Base-by-base conservation (phyloP, 2,329 filamentous ascomycete species). In the Trichoderma simmonsii region DNA sequence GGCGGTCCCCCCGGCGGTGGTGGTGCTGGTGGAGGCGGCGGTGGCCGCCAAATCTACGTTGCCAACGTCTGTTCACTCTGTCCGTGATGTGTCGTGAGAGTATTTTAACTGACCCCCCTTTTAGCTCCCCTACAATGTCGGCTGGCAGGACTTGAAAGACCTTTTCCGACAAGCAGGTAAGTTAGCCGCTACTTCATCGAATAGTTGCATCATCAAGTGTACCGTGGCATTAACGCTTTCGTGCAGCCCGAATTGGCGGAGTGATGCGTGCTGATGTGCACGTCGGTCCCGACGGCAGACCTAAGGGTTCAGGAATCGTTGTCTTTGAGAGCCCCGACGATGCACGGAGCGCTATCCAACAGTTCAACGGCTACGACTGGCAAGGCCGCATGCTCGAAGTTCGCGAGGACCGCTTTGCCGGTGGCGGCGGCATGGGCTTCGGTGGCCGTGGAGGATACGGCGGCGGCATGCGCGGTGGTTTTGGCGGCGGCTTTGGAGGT, bases 331-430 rank as follows among this genome's bases (percentile, higher is more conserved):
- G 91, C 72, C 90, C 94, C 1, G 95, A 98, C 72, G 96, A 99
- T 83, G 95, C 96, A 56, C 93, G 94, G 76, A 97, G 94, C 79
- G 96, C 96, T 26, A 99, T 99, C 75, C 91, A 94, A 79, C 95
- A 98, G 77, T 99, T 98, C 87, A 98, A 98, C 80, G 96, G 96
- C 72, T 98, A 97, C 81, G 96, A 99, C 75, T 99, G 96, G 96
- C 95, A 98, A 82, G 96, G 96, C 12, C 92, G 96, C 72, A 85
- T 91, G 67, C 89, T 99, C 65, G 96, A 99, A 82, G 96, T 99
- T 74, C 94, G 96, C 74, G 95, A 98, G 83, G 96, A 99, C 80
- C 92, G 96, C 72, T 99, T 95, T 80, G 96, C 96, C 73, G 91
- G 65, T n/a, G 66, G 66, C 30, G 85, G 83, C 73, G 90, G 77